Base-by-base conservation (phyloP, 2,329 filamentous ascomycete genomes). In the Colletotrichum sp. region DNA sequence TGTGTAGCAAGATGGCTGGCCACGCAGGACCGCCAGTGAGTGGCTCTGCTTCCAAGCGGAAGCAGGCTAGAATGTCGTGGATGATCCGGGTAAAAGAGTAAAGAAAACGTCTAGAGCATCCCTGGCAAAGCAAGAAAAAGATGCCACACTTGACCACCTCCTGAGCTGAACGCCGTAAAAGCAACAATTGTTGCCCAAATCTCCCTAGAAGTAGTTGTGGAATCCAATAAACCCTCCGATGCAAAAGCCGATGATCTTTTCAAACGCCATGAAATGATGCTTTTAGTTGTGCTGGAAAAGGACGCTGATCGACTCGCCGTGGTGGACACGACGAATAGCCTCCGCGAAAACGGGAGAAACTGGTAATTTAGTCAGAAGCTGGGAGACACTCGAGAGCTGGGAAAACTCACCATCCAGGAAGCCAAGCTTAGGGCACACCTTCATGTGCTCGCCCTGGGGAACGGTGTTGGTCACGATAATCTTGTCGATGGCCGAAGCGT, bases 241-340 rank as follows among this genome's bases (percentile, higher is more conserved):
- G 75, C 75, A 64, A 75, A 76, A 76, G 62, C 44, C 39, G 55
- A 77, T 75, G 74, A 65, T 76, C 57, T 73, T 76, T 77, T 77
- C 66, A 44, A 77, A 77, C 75, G 75, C 75, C 72, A 32, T 67
- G 34, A 64, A 63, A 68, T 76, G 67, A 76, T 72, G 68, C 67
- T 75, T 77, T 78, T 76, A 78, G 76, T 78, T 78, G 68, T 78
- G 76, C 64, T 78, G 77, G 76, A 99, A 99, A 68, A 99, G 90
- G 77, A 97, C 95, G 84, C 96, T 98, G 86, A 99, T 98, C 82
- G 95, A 98, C 88, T 99, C 97, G 81, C 97, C 97, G 85, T 99
- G 96, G 86, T 99, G 97, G 75, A 99, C 96, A 78, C 97, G 93
- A 78, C 97, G 94, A 80, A 99, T 98, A 67, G 97, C 95, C 90